These are phyloP conservation scores for Rhizodiscina lignyota DNA, from an alignment of 495 filamentous ascomycete genomes.

Conservation along the genomic window DNA sequence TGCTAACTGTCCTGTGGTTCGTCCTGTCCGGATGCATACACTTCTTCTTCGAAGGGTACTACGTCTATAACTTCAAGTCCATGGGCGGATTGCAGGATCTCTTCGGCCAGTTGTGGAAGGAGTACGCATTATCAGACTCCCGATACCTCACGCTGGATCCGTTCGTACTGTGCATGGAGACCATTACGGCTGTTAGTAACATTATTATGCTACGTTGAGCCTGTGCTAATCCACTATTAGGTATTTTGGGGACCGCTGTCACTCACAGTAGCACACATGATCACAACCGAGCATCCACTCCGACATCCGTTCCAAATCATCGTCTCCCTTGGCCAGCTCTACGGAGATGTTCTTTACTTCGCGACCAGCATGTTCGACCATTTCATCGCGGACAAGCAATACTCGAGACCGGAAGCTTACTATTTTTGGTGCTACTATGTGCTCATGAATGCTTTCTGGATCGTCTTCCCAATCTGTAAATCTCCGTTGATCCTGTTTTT, in stretches of 20 bases:
- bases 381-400: slow-evolving; percentile 34
- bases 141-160: slow-evolving; percentile 64
- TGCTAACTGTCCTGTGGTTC: slow-evolving; percentile 44
- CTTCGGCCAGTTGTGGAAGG: slow-evolving; percentile 75
- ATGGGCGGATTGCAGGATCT: slow-evolving; percentile 44
- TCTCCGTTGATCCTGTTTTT: too few relatives aligned
- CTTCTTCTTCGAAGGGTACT: slow-evolving; percentile 79
- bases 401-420: slow-evolving; percentile 58
- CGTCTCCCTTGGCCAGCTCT: slow-evolving; percentile 66
- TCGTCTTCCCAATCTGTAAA: slow-evolving; percentile 45
- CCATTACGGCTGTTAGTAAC: slow-evolving; percentile 51
- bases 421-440: slow-evolving; percentile 89
- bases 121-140: slow-evolving; percentile 71
- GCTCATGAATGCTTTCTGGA: slow-evolving; percentile 78
- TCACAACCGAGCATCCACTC: slow-evolving; percentile 38
- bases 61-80: slow-evolving; percentile 43
- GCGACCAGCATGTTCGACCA: slow-evolving; percentile 59
- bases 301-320: slow-evolving; percentile 58
- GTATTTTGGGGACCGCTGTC: slow-evolving; percentile 70
- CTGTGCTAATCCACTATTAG: slow-evolving; percentile 17
- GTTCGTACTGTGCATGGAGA: slow-evolving; percentile 74
- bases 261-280: slow-evolving; percentile 44
- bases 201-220: neutral
- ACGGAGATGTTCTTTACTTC: slow-evolving; percentile 77
- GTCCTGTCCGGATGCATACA: slow-evolving; percentile 46